Base-by-base conservation (phyloP, 1,284 basidiomycete species). In the Omphalotus olearius region DNA sequence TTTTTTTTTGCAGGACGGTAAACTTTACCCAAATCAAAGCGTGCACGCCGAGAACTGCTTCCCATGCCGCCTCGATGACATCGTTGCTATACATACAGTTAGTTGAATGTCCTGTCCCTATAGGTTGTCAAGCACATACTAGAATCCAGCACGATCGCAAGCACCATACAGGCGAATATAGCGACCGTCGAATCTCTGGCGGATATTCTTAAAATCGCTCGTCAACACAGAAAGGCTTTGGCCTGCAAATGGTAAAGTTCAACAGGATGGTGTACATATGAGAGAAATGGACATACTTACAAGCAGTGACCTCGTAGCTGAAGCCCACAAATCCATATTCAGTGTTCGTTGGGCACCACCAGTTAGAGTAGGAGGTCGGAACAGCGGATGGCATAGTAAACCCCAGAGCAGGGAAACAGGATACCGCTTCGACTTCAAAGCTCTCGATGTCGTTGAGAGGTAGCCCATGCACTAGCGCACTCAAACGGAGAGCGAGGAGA, bases 281-380 rank as follows among this genome's bases (percentile, higher is more conserved):
- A 23, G 2, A 18, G 25, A 18, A 13, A 16, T n/a, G 7, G 28
- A 16, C 45, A 37, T 42, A 65, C 76, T 53, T 57, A 82, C 82
- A 85, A 7, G 64, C 66, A 44, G 80, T 79, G 20, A 88, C 72
- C 61, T 84, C 82, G 57, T 88, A 88, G 60, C 83, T 84, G 66
- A 88, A 83, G 1, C 85, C 86, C 38, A 88, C 66, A 62, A 88
- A 88, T 0, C 76, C 86, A 56, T 86, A 88, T 60, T 88, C 85
- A 1, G 75, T 78, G 51, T 67, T 66, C 39, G 67, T 62, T 51
- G 75, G 64, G 61, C 85, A 88, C 86, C 85, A 88, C 85, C 85
- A 88, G 55, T 72, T 72, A 46, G 71, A 69, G 26, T 71, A 52
- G 1, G 76, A 74, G 3, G 60, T 56, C 0, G 83, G 83, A 6